phyloP scores from a whole-genome alignment of 2,329 filamentous ascomycete genomes.

The Phaeosphaeriaceae sp. region DNA sequence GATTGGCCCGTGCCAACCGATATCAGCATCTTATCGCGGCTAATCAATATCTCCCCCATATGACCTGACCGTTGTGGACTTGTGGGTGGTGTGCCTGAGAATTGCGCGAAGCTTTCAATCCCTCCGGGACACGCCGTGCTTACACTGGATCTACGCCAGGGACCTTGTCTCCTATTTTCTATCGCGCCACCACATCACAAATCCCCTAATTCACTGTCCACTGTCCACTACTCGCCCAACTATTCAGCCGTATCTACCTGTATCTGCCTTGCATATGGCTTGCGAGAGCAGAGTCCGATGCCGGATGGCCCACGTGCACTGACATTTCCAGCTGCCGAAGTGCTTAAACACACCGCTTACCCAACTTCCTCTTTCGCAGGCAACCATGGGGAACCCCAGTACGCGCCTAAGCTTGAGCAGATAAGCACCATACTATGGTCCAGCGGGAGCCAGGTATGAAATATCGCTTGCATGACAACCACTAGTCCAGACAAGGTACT shows the following conservation, averaged over 20 bases:
- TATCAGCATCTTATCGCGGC: constrained; percentile 1
- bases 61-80: too few relatives aligned
- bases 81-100: too few relatives aligned
- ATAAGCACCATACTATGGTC: constrained; percentile 20
- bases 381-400: constrained; percentile 7
- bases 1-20: constrained; percentile 1
- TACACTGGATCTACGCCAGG: not conserved
- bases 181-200: too few relatives aligned
- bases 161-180: not conserved
- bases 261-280: too few relatives aligned
- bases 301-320: not conserved
- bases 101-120: not conserved
- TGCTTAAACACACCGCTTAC: not conserved
- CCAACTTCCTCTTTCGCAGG: constrained; percentile 25
- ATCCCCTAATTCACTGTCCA: too few relatives aligned
- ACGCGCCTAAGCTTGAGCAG: constrained; percentile 8
- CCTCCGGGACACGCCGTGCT: not conserved
- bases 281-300: not conserved
- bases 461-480: not conserved
- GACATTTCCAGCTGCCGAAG: not conserved
- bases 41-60: not conserved
- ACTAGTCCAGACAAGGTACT: constrained; percentile 2
- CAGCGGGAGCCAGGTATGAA: constrained; percentile 1
- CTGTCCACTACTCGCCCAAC: too few relatives aligned
- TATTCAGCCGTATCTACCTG: too few relatives aligned